A percentile compares a stretch with the other conserved stretches of the same genome.
phyloP scores from a whole-genome alignment of 2,329 filamentous ascomycete species.

The Exophiala sp. region DNA sequence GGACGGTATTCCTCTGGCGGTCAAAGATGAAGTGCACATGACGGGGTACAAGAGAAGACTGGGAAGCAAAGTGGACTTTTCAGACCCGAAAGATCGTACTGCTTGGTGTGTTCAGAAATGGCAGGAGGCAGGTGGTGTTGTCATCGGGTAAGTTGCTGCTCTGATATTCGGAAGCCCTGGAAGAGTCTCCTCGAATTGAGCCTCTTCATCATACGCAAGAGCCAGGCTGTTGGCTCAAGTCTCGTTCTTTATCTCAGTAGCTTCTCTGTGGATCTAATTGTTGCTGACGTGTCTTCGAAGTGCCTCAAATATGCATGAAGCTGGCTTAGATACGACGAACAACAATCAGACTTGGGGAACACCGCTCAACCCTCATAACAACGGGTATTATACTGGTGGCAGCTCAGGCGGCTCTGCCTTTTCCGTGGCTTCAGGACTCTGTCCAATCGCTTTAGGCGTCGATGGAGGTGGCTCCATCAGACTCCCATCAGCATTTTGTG shows the following conservation, averaged over 20 bases:
- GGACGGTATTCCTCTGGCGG: constrained; percentile 77
- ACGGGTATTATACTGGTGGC: constrained; percentile 73
- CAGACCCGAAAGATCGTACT: constrained; percentile 48
- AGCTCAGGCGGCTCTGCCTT: constrained; percentile 76
- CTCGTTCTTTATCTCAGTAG: no score
- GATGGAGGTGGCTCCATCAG: constrained; percentile 75
- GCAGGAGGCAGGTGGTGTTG: constrained; percentile 69
- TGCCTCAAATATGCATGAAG: constrained; percentile 67
- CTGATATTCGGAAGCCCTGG: no score
- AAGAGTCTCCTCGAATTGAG: no score
- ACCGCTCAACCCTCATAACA: constrained; percentile 73
- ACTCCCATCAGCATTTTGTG: constrained; percentile 71
- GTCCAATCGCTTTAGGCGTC: constrained; percentile 71
- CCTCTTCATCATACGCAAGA: no score
- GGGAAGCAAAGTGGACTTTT: constrained; percentile 61
- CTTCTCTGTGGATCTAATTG: no score
- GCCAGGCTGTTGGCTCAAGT: no score
- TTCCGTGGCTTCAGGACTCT: constrained; percentile 64
- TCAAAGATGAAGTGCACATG: constrained; percentile 77
- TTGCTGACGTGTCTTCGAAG: no score
- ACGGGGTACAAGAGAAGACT: constrained; percentile 66
- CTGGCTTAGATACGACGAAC: constrained; percentile 77
- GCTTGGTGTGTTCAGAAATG: constrained; percentile 69
- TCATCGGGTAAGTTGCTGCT: constrained; percentile 61
- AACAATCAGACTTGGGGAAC: constrained; percentile 75